Base-by-base conservation (phyloP, 345 rosid genomes). In the Syzygium aromaticum region DNA sequence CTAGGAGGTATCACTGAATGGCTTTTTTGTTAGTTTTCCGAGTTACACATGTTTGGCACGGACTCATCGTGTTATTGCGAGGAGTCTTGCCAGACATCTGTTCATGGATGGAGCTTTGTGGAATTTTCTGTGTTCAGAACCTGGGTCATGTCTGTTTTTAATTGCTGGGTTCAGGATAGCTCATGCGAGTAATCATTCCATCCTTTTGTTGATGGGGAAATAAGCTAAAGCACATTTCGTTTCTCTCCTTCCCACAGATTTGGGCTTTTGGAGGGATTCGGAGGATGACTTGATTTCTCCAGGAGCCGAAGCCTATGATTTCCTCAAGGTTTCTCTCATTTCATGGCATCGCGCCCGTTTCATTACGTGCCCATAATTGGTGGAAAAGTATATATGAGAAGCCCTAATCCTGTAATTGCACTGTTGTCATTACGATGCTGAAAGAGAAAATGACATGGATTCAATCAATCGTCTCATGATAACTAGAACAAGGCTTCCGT, bases 251-350 rank as follows among this genome's bases (percentile, higher is more conserved):
- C 40, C 56, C 83, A 77, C 93, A 98, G 98, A 95, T 96, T 89
- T 98, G 98, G 99, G 99, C 99, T 25, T 98, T 98, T 84, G 99
- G 99, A 90, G 99, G 99, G 67, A 90, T 95, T 86, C 91, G 99
- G 88, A 96, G 78, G 87, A 95, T 93, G 40, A 86, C 93, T 56
- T 96, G 94, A 94, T 77, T 84, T 40, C 52, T 11, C 4, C 51
- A 19, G 46, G 80, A 73, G 80, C 49, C 25, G 49, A 8, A 33
- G 49, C 80, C 80, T 33, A 30, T 73, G 80, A 73, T 73, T 25
- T 53, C 38, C 33, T 38, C 38, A n/a, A 21, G 23, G 82, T 40
- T 27, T 51, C 87, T 80, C 57, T 46, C 63, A 73, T 84, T 51
- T 63, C 84, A 73, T 82, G 52, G 82, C 51, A 8, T 23, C 21